Conservation (phyloP, 106 monocot genomes). For the Acanthochlamys bracteata region DNA sequence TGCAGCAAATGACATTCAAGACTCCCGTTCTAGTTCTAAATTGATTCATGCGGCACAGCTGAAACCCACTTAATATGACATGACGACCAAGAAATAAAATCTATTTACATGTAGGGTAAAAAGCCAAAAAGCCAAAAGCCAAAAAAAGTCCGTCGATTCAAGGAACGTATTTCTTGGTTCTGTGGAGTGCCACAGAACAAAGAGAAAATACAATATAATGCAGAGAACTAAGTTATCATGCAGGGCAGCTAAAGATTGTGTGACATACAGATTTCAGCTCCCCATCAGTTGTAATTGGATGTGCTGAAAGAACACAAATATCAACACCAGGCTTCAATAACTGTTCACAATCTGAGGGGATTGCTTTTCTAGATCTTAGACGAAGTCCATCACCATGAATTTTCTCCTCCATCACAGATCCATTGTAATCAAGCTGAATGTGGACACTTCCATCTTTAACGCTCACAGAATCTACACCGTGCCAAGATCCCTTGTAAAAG, state of each 20-base stretch:
- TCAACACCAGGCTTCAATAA: conserved; percentile 40
- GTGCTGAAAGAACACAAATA: conserved; percentile 47
- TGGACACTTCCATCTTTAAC: conserved; percentile 39
- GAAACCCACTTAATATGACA: too few relatives aligned
- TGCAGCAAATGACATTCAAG: too few relatives aligned
- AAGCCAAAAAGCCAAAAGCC: neutral
- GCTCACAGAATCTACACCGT: conserved; percentile 27
- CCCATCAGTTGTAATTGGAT: conserved; percentile 20
- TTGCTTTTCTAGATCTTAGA: conserved; percentile 52
- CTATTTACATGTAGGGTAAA: too few relatives aligned
- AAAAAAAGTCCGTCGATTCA: neutral
- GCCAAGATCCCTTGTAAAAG: conserved; percentile 62
- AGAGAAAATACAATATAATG: neutral
- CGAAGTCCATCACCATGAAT: conserved; percentile 37
- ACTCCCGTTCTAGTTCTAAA: too few relatives aligned
- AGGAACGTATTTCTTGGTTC: neutral
- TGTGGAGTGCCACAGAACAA: too few relatives aligned
- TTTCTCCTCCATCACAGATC: conserved; percentile 17
- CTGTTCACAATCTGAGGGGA: conserved; percentile 32
- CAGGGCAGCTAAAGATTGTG: neutral
- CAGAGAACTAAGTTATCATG: neutral
- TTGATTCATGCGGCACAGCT: too few relatives aligned
- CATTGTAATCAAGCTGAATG: conserved; percentile 11
- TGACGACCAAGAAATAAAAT: too few relatives aligned
- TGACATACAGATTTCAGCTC: conserved; percentile 29